These are phyloP conservation scores for Cucumis hystrix DNA, from an alignment of 306 rosid species.

Conservation along the genomic window DNA sequence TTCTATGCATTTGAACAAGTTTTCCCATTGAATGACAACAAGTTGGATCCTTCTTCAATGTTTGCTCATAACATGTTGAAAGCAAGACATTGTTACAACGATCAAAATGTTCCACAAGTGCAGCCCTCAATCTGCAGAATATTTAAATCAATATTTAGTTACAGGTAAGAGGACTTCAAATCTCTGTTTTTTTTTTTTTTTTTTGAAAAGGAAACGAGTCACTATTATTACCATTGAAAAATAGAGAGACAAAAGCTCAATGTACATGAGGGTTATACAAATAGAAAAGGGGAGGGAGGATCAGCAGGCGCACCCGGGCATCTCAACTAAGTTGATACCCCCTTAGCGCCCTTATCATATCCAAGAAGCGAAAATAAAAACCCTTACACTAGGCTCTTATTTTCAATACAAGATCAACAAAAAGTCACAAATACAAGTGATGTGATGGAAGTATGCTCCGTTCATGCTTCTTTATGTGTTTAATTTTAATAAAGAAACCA, in stretches of 20 bases:
- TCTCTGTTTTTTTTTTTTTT: too few relatives aligned
- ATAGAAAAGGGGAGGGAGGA: too few relatives aligned
- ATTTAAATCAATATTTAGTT: background rate
- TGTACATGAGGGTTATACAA: too few relatives aligned
- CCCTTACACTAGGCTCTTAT: too few relatives aligned
- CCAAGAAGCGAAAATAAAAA: too few relatives aligned
- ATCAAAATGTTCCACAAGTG: conserved; percentile 42
- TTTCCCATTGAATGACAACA: conserved; percentile 47
- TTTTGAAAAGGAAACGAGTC: too few relatives aligned
- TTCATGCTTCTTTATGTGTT: background rate
- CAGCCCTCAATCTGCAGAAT: conserved; percentile 48
- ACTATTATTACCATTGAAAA: too few relatives aligned
- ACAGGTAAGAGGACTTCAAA: background rate
- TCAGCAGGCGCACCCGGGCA: too few relatives aligned
- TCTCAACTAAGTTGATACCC: too few relatives aligned
- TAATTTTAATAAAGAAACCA: background rate
- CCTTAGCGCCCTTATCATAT: too few relatives aligned
- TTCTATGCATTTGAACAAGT: conserved; percentile 54
- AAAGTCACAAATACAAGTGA: background rate
- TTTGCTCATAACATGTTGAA: conserved; percentile 38
- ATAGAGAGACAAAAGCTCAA: too few relatives aligned
- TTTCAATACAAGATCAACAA: too few relatives aligned
- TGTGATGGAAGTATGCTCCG: background rate
- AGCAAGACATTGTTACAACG: conserved; percentile 23
- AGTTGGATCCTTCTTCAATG: conserved; percentile 66